A percentile compares a stretch with the other conserved stretches of the same genome.
phyloP scores from a whole-genome alignment of 1,284 basidiomycete genomes.

The Sanghuangporus weigelae region DNA sequence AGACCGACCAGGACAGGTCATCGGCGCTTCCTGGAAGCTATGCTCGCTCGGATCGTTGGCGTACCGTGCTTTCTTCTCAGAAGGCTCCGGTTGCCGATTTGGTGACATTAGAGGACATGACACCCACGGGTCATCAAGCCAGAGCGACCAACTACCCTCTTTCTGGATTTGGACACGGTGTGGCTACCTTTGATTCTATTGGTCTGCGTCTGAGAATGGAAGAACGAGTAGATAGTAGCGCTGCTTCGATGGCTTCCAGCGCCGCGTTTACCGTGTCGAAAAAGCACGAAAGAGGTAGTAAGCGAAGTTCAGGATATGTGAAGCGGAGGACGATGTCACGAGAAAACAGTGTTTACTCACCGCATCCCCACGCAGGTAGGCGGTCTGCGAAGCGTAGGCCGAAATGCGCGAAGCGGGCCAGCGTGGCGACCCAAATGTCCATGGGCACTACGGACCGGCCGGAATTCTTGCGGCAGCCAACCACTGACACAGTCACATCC shows the following conservation, averaged over 20 bases:
- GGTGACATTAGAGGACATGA: neutral
- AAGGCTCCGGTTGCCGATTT: neutral
- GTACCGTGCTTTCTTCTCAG: neutral
- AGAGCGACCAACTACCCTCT: neutral
- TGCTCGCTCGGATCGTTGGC: slow-evolving; percentile 7
- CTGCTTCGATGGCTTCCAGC: neutral
- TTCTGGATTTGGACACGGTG: neutral
- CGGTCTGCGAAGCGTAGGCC: neutral
- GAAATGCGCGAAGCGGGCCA: neutral
- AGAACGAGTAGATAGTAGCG: neutral
- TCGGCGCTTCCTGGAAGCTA: neutral
- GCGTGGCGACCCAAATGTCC: slow-evolving; percentile 1
- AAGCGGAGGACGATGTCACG: neutral
- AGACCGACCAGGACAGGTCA: slow-evolving; percentile 4
- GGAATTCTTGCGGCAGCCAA: slow-evolving; percentile 6
- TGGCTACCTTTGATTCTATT: neutral
- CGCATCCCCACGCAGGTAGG: neutral
- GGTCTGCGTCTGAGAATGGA: neutral
- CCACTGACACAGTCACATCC: slow-evolving; percentile 5
- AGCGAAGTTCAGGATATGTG: neutral
- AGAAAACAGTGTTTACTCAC: neutral
- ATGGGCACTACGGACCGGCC: slow-evolving; percentile 5
- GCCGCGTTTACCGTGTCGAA: neutral
- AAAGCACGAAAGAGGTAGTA: neutral
- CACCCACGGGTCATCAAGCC: neutral